A percentile compares a stretch with the other conserved stretches of the same genome.
Evolutionary conservation across 306 rosid species (phyloP).

Genomic region (Fagus crenata): DNA sequence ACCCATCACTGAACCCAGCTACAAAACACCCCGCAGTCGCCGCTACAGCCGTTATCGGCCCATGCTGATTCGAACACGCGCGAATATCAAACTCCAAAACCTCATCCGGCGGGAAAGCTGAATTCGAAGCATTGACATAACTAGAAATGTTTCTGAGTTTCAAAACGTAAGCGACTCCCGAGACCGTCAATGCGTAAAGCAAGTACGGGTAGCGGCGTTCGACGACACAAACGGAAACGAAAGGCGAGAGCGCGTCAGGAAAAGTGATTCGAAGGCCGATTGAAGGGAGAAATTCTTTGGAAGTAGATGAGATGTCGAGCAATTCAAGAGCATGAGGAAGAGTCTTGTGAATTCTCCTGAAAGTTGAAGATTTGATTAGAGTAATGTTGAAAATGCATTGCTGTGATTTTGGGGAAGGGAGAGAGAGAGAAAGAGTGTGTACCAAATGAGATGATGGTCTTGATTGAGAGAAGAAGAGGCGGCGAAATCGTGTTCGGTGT

Average conservation of each 20-base stretch:
- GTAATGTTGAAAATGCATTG: not conserved
- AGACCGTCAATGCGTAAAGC: slow-evolving; percentile 61
- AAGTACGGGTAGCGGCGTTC: slow-evolving; percentile 70
- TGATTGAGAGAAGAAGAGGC: slow-evolving; percentile 64
- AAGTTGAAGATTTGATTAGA: not conserved
- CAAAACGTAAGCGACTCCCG: slow-evolving; percentile 71
- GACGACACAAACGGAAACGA: slow-evolving; percentile 45
- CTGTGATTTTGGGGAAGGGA: too few relatives aligned
- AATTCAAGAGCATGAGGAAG: slow-evolving; percentile 63
- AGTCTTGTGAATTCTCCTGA: slow-evolving; percentile 78
- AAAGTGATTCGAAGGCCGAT: slow-evolving; percentile 67
- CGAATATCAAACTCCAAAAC: slow-evolving; percentile 51
- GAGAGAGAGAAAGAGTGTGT: slow-evolving; percentile 21
- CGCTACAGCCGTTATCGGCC: slow-evolving; percentile 51
- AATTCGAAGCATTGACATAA: slow-evolving; percentile 39
- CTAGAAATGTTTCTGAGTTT: slow-evolving; percentile 53
- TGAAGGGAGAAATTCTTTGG: slow-evolving; percentile 54
- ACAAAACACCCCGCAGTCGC: slow-evolving; percentile 63
- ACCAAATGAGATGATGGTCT: slow-evolving; percentile 69
- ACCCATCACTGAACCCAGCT: slow-evolving; percentile 75
- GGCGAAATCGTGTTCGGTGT: slow-evolving; percentile 49
- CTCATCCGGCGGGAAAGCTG: slow-evolving; percentile 50
- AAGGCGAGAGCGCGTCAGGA: slow-evolving; percentile 65
- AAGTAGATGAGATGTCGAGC: slow-evolving; percentile 58
- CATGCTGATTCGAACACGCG: slow-evolving; percentile 33